Evolutionary conservation across 2,329 filamentous ascomycete species (phyloP).

Genomic region (Trichophyton benhamiae): DNA sequence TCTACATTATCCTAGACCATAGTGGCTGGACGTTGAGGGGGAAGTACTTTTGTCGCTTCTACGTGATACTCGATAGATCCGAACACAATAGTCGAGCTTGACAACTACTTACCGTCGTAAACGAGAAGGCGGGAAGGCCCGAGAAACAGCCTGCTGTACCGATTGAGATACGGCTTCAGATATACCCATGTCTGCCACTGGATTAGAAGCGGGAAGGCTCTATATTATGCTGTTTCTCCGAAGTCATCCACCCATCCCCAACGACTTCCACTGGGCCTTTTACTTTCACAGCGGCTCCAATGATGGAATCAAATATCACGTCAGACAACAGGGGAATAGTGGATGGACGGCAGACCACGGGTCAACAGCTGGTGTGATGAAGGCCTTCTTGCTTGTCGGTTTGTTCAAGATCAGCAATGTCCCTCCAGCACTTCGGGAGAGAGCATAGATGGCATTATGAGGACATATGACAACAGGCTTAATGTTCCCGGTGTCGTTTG

Average conservation of each 20-base stretch:
- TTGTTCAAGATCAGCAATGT: slow-evolving; percentile 17
- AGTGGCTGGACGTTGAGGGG: not conserved
- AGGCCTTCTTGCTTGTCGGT: slow-evolving; percentile 17
- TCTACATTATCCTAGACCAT: not conserved
- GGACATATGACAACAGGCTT: slow-evolving; percentile 13
- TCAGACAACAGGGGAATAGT: slow-evolving; percentile 12
- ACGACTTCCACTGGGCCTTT: not conserved
- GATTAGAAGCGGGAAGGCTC: not conserved
- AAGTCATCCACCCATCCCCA: not conserved
- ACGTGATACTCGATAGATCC: too few relatives aligned
- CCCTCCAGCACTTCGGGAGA: slow-evolving; percentile 4
- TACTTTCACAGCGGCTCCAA: slow-evolving; percentile 3
- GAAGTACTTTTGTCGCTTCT: too few relatives aligned
- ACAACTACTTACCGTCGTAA: too few relatives aligned
- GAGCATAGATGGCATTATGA: slow-evolving; percentile 15
- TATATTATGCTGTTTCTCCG: not conserved
- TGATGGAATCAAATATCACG: slow-evolving; percentile 18
- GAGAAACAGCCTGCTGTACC: not conserved
- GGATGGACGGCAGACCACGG: slow-evolving; percentile 17
- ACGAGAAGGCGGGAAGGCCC: too few relatives aligned
- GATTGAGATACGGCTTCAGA: not conserved
- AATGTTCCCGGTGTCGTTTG: slow-evolving; percentile 14
- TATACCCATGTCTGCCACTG: not conserved
- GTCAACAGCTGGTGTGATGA: slow-evolving; percentile 12
- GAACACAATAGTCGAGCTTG: too few relatives aligned